phyloP scores from a whole-genome alignment of 495 filamentous ascomycete species.

The Aspergillus haitiensis region DNA sequence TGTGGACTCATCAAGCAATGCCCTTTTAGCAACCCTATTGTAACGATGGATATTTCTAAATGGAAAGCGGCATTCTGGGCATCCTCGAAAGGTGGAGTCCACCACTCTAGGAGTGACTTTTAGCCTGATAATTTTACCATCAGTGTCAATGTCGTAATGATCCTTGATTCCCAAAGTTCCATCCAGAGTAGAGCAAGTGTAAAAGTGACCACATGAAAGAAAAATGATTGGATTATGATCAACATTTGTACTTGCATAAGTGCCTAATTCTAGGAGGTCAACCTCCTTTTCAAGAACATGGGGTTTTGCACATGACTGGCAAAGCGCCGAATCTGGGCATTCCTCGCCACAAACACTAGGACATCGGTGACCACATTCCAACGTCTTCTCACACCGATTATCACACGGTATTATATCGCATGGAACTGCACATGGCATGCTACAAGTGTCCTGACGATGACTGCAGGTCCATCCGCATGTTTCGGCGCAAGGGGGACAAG shows the following conservation, averaged over 20 bases:
- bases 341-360: slow-evolving; percentile 62
- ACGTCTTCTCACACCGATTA: slow-evolving; percentile 26
- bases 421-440: slow-evolving; percentile 59
- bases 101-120: slow-evolving; percentile 4
- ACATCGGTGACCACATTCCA: slow-evolving; percentile 64
- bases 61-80: slow-evolving; percentile 20
- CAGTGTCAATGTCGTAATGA: slow-evolving; percentile 42
- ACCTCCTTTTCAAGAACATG: slow-evolving; percentile 32
- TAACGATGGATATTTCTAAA: slow-evolving; percentile 21
- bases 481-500: slow-evolving; percentile 62
- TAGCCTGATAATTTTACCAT: not conserved
- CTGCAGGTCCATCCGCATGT: slow-evolving; percentile 53
- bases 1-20: slow-evolving; percentile 20
- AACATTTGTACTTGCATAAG: slow-evolving; percentile 54
- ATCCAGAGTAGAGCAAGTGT: slow-evolving; percentile 59
- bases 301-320: slow-evolving; percentile 50
- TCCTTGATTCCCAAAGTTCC: slow-evolving; percentile 56
- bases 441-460: slow-evolving; percentile 48
- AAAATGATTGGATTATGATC: slow-evolving; percentile 57
- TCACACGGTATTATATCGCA: slow-evolving; percentile 62
- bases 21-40: slow-evolving; percentile 15
- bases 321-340: slow-evolving; percentile 53
- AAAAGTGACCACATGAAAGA: slow-evolving; percentile 61
- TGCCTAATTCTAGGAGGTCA: slow-evolving; percentile 49
- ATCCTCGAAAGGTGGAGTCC: slow-evolving; percentile 4